These are phyloP conservation scores for Anthostomella pinea DNA, from an alignment of 2,329 filamentous ascomycete genomes.

Conservation along the genomic window DNA sequence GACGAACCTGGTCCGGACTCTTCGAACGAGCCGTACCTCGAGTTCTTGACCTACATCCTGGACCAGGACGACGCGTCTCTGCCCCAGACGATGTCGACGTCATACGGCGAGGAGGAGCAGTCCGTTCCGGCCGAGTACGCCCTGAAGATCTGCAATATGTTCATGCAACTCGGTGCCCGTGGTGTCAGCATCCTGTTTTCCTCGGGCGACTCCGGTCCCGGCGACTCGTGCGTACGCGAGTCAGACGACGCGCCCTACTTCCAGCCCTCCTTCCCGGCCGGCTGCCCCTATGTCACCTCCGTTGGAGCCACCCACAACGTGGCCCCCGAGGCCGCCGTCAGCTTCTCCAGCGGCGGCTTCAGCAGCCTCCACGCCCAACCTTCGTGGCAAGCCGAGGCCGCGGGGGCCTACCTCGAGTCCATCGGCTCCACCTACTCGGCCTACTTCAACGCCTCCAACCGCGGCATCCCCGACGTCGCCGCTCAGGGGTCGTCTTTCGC, in stretches of 20 bases:
- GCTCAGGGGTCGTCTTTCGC: constrained; percentile 51
- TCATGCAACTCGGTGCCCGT: constrained; percentile 61
- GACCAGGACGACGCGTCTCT: constrained; percentile 46
- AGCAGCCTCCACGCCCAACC: constrained; percentile 36
- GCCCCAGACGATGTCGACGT: constrained; percentile 61
- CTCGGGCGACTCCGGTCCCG: constrained; percentile 57
- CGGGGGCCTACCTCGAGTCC: constrained; percentile 34
- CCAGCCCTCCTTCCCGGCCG: constrained; percentile 39
- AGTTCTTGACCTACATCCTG: constrained; percentile 59
- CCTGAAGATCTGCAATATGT: constrained; percentile 57
- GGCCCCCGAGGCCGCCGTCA: constrained; percentile 34
- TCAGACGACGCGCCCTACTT: constrained; percentile 38
- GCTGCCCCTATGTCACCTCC: constrained; percentile 53
- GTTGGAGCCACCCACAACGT: constrained; percentile 51
- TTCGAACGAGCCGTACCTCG: constrained; percentile 68
- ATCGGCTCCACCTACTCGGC: constrained; percentile 36
- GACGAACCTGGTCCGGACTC: constrained; percentile 48
- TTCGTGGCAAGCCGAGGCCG: constrained; percentile 32
- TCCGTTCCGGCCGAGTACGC: constrained; percentile 60
- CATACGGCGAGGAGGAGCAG: constrained; percentile 65
- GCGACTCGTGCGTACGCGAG: constrained; percentile 61
- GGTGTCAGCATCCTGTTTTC: constrained; percentile 61
- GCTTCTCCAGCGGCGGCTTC: constrained; percentile 39
- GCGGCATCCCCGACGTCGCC: constrained; percentile 39
- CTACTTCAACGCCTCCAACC: constrained; percentile 36